A percentile compares a stretch with the other conserved stretches of the same genome.
phyloP scores from a whole-genome alignment of 345 rosid genomes.

The Triadica sebifera region DNA sequence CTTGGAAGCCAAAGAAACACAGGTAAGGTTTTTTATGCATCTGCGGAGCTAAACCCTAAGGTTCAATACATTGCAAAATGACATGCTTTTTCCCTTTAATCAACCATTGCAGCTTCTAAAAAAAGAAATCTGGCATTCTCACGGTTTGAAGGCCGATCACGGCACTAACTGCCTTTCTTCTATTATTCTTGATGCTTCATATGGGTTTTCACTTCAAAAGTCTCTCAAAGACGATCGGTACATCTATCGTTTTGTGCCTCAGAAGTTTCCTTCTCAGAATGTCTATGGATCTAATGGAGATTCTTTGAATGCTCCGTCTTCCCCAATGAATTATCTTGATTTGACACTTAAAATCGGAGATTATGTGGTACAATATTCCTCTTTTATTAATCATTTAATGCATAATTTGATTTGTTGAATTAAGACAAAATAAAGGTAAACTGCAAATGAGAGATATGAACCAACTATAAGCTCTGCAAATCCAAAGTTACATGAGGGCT shows the following conservation, averaged over 20 bases:
- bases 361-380: conserved; percentile 62
- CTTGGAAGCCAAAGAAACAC: conserved; percentile 86
- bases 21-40: conserved; percentile 41
- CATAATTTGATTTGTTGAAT: not conserved
- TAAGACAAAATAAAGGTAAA: not conserved
- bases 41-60: not conserved
- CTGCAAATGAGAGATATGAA: too few relatives aligned
- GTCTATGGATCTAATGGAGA: conserved; percentile 36
- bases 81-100: not conserved
- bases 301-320: conserved; percentile 25
- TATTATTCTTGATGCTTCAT: conserved; percentile 68
- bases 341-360: conserved; percentile 75
- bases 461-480: not conserved
- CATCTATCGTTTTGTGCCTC: conserved; percentile 69
- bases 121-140: conserved; percentile 56
- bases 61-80: conserved; percentile 8
- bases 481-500: not conserved
- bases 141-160: conserved; percentile 36
- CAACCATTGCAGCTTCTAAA: conserved; percentile 55
- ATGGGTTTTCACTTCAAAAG: conserved; percentile 39
- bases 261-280: conserved; percentile 31
- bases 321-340: conserved; percentile 47
- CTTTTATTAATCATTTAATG: not conserved
- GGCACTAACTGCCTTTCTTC: conserved; percentile 55
- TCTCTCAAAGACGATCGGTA: conserved; percentile 55